Evolutionary conservation across 164 flowering plant genomes (phyloP).

Genomic region (Chloranthus sessilifolius): DNA sequence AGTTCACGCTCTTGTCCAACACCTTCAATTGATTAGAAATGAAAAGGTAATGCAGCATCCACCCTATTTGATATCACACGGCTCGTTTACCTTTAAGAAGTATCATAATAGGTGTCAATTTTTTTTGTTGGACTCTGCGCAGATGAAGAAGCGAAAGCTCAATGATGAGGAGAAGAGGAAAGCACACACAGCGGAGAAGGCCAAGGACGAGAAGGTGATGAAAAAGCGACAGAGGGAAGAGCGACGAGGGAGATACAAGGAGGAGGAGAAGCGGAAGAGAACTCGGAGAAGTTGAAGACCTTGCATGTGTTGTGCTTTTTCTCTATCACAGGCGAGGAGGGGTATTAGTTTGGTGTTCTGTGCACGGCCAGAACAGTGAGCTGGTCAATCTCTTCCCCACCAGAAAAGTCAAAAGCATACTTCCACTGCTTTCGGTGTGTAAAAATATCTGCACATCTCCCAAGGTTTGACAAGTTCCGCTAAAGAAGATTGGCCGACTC

Average conservation of each 20-base stretch:
- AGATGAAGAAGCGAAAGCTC: constrained; percentile 65
- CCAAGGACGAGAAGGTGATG: constrained; percentile 55
- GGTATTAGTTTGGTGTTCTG: too few relatives aligned
- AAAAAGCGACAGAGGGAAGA: constrained; percentile 81
- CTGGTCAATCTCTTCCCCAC: too few relatives aligned
- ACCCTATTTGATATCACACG: neutral
- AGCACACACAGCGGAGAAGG: constrained; percentile 37
- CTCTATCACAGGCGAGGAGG: too few relatives aligned
- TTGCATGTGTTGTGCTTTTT: too few relatives aligned
- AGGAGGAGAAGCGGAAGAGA: constrained; percentile 65
- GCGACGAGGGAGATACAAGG: constrained; percentile 54
- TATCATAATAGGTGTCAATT: too few relatives aligned
- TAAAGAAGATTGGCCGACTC: too few relatives aligned
- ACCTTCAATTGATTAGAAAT: constrained; percentile 49
- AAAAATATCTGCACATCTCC: too few relatives aligned
- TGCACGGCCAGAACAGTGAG: too few relatives aligned
- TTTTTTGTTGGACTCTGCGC: constrained; percentile 6
- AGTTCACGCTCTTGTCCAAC: constrained; percentile 55
- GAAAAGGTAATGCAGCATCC: constrained; percentile 52
- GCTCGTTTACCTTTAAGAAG: too few relatives aligned
- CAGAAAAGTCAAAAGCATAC: too few relatives aligned
- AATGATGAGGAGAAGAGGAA: constrained; percentile 60
- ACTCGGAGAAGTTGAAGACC: constrained; percentile 31
- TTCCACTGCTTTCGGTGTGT: too few relatives aligned
- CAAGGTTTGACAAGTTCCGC: too few relatives aligned